These are phyloP conservation scores for Pseudomonodictys pantanalensis DNA, from an alignment of 495 filamentous ascomycete genomes.

Conservation along the genomic window DNA sequence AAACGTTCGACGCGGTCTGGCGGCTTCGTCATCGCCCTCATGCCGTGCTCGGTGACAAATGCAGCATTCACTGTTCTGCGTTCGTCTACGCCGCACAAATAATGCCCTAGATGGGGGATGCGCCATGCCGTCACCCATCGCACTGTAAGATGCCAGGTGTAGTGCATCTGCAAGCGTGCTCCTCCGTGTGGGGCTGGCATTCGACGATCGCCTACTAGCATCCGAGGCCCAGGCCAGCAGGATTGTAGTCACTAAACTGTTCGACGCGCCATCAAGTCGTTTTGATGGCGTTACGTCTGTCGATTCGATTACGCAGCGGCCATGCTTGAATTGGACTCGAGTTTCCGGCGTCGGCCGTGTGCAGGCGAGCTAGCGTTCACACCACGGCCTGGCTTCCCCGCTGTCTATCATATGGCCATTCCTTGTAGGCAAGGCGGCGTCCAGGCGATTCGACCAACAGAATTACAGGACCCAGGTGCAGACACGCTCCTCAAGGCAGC, in stretches of 20 bases:
- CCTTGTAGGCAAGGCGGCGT: not conserved
- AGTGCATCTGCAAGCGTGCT: too few relatives aligned
- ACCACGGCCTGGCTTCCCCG: not conserved
- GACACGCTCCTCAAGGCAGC: not conserved
- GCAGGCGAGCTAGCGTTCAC: too few relatives aligned
- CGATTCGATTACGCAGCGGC: constrained; percentile 16
- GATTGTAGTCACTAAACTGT: constrained; percentile 10
- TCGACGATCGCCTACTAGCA: not conserved
- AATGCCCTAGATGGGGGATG: too few relatives aligned
- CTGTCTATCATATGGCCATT: not conserved
- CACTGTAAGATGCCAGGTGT: too few relatives aligned
- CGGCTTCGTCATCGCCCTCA: constrained; percentile 14
- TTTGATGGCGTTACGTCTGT: constrained; percentile 24
- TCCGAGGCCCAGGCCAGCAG: constrained; percentile 11
- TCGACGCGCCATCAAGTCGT: constrained; percentile 9
- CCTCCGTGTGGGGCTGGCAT: constrained; percentile 8
- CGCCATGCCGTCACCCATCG: too few relatives aligned
- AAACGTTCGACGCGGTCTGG: constrained; percentile 22
- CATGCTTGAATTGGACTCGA: constrained; percentile 19
- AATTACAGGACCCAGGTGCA: too few relatives aligned
- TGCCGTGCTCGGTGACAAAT: constrained; percentile 5
- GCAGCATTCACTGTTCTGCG: too few relatives aligned
- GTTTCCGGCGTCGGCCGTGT: too few relatives aligned
- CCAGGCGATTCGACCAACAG: too few relatives aligned
- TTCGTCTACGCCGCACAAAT: too few relatives aligned